phyloP scores from a whole-genome alignment of 106 monocot genomes.

The Chionographis japonica region DNA sequence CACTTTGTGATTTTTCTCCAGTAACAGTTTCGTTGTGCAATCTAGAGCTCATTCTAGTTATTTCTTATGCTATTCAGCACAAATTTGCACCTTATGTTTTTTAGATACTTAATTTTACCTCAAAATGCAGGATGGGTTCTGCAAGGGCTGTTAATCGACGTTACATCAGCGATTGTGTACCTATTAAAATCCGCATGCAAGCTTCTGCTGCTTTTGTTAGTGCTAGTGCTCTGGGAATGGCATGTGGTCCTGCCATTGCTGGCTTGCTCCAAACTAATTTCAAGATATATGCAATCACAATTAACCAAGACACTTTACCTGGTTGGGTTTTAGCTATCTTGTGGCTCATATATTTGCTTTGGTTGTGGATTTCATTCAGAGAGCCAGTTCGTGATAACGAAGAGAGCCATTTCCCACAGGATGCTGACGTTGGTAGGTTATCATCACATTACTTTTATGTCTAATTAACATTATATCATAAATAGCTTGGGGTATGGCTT shows the following conservation, averaged over 20 bases:
- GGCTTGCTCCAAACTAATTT: slow-evolving; percentile 87
- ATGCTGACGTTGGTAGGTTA: slow-evolving; percentile 44
- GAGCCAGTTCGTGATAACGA: slow-evolving; percentile 57
- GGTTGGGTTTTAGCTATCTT: slow-evolving; percentile 96
- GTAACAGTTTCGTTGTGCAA: too few species aligned
- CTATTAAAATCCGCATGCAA: slow-evolving; percentile 78
- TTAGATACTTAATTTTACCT: background rate
- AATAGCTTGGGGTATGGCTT: too few species aligned
- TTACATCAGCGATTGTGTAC: slow-evolving; percentile 97
- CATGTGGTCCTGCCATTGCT: slow-evolving; percentile 97
- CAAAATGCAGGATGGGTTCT: slow-evolving; percentile 73
- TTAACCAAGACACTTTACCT: slow-evolving; percentile 85
- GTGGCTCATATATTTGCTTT: slow-evolving; percentile 79
- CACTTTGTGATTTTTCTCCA: too few species aligned
- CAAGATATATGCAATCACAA: slow-evolving; percentile 63
- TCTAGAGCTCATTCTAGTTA: too few species aligned
- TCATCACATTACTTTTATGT: background rate
- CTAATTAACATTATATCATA: background rate
- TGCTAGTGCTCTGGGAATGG: slow-evolving; percentile 99
- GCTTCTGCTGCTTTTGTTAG: slow-evolving; percentile 99
- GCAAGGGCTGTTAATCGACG: slow-evolving; percentile 96
- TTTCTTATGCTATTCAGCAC: too few species aligned
- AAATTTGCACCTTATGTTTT: background rate
- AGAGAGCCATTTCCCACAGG: slow-evolving; percentile 21
- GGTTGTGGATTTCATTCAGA: slow-evolving; percentile 73